Base-by-base conservation (phyloP, 1,139 yeast genomes). In the Tardiomyces digboiensis region DNA sequence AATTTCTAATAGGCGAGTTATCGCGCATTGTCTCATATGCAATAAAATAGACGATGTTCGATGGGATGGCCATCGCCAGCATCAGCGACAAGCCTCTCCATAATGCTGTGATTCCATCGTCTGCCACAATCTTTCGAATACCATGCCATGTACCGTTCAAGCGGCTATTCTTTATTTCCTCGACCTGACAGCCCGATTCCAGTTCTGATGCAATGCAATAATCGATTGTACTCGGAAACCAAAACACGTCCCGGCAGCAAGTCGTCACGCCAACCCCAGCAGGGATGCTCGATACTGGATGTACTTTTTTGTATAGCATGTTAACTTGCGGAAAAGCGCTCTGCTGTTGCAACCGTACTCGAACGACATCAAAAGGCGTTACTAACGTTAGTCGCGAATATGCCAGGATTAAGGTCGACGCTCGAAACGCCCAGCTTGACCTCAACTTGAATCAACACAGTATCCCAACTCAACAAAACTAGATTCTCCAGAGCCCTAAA, bases 41-140 rank as follows among this genome's bases (percentile, higher is more conserved):
- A 2, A 95, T 84, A 65, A 88, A 91, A 60, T 91, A 93, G 7
- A 91, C 91, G 46, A 91, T 85, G 56, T 89, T 91, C 1, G 97
- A 77, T 0, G 99, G 99, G 0, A 89, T 70, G 0, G 97, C 87
- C 95, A 91, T 93, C 19, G 87, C 52, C 14, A 91, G 65, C 0
- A 95, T 87, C 22, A 91, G 64, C 0, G 93, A 76, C 29, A 93
- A 72, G 0, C 98, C 98, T 42, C 98, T 68, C 94, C 97, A 91
- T 19, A 93, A 68, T 0, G 96, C 82, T 1, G 72, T 47, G 0
- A 78, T 33, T 0, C 98, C 98, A 62, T 91, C 98, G 39, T 75
- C 70, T 26, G 71, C 67, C 2, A 80, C 71, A 23, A 89, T 87
- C 44, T 75, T 74, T 5, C 66, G 55, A 50, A 89, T 71, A 0